phyloP scores from a whole-genome alignment of 305 asterid genomes.

The Fraxinus baroniana region DNA sequence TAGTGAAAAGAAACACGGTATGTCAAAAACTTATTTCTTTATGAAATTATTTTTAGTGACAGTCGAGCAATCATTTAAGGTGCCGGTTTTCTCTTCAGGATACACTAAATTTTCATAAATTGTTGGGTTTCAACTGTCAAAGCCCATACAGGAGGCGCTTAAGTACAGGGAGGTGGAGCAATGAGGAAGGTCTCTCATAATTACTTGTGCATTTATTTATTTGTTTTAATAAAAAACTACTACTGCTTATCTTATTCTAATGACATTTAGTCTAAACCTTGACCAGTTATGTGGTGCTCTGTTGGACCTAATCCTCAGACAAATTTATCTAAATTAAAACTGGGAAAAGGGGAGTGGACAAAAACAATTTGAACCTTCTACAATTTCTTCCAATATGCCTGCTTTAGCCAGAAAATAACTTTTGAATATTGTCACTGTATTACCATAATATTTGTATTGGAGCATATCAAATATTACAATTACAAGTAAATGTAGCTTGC shows the following conservation, averaged over 20 bases:
- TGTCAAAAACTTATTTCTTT: conserved; percentile 12
- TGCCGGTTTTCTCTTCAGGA: conserved; percentile 51
- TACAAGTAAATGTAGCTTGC: neutral
- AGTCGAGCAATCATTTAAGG: conserved; percentile 20
- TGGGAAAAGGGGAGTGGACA: neutral
- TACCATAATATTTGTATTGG: neutral
- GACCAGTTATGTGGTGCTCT: neutral
- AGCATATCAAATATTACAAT: neutral
- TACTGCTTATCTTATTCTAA: neutral
- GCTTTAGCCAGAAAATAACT: neutral
- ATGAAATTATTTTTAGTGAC: conserved; percentile 10
- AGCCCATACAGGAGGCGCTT: conserved; percentile 47
- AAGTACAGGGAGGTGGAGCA: conserved; percentile 44
- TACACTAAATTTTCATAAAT: conserved; percentile 81
- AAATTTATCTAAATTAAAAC: neutral
- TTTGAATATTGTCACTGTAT: neutral
- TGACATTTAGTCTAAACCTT: neutral
- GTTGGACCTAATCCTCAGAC: neutral
- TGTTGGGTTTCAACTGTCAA: conserved; percentile 74
- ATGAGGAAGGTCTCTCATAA: conserved; percentile 52
- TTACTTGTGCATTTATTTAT: conserved; percentile 10
- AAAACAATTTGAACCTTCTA: neutral
- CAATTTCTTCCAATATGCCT: neutral
- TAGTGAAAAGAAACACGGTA: conserved; percentile 89
- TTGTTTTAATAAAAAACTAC: conserved; percentile 2